Evolutionary conservation across 2,329 filamentous ascomycete species (phyloP).

Genomic region (Sporothrix mexicana): DNA sequence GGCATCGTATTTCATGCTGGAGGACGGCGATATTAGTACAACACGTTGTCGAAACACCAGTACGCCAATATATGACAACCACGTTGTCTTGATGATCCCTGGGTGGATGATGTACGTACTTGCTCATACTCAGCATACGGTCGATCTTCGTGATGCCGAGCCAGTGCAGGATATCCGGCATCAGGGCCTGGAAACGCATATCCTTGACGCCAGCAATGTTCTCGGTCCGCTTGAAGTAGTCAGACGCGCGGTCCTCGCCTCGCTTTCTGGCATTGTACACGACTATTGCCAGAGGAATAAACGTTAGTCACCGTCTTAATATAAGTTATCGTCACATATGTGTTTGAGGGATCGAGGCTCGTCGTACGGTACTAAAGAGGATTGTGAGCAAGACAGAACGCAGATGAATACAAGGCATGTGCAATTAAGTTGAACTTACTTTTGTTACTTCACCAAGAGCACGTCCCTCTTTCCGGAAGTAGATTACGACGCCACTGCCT

Average conservation of each 20-base stretch:
- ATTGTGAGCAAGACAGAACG: slow-evolving; percentile 17
- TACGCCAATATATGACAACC: background rate
- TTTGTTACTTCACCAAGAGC: slow-evolving; percentile 96
- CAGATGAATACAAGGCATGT: background rate
- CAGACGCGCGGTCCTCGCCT: slow-evolving; percentile 78
- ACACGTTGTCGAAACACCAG: background rate
- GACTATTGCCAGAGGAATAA: slow-evolving; percentile 47
- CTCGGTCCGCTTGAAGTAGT: slow-evolving; percentile 97
- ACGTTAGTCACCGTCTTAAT: slow-evolving; percentile 35
- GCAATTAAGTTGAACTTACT: slow-evolving; percentile 56
- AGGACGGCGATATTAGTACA: background rate
- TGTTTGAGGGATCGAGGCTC: too few species aligned
- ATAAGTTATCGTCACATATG: background rate
- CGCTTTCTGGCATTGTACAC: slow-evolving; percentile 83
- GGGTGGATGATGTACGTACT: slow-evolving; percentile 67
- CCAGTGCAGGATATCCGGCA: slow-evolving; percentile 98
- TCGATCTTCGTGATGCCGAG: slow-evolving; percentile 98
- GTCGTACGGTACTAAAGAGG: slow-evolving; percentile 38
- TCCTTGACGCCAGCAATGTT: slow-evolving; percentile 96
- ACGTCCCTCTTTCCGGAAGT: slow-evolving; percentile 96
- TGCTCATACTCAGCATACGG: slow-evolving; percentile 97
- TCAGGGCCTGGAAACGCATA: slow-evolving; percentile 97
- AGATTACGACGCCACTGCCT: slow-evolving; percentile 93
- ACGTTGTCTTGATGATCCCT: background rate
- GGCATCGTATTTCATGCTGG: slow-evolving; percentile 86